A percentile compares a stretch with the other conserved stretches of the same genome.
Conservation (phyloP, 2,329 filamentous ascomycete genomes). For the Neobulgaria alba region DNA sequence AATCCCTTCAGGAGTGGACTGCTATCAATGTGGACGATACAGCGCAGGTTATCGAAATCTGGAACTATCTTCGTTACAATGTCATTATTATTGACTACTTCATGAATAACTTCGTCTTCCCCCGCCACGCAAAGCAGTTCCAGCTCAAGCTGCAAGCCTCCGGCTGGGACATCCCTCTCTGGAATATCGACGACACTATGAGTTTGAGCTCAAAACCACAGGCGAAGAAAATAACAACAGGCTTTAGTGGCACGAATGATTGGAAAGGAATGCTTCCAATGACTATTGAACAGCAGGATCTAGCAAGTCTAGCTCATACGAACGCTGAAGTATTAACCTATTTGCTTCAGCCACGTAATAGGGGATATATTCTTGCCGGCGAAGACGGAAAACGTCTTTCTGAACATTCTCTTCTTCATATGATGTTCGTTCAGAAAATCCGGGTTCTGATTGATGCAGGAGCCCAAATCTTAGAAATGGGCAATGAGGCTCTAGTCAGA, state of each 20-base stretch:
- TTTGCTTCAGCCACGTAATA: constrained; percentile 44
- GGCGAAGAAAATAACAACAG: constrained; percentile 41
- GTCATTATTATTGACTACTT: constrained; percentile 50
- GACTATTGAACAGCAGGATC: constrained; percentile 53
- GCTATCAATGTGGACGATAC: constrained; percentile 51
- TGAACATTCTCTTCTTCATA: constrained; percentile 37
- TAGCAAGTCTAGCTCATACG: constrained; percentile 46
- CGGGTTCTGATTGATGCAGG: constrained; percentile 55
- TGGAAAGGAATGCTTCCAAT: constrained; percentile 49
- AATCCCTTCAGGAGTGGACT: constrained; percentile 42
- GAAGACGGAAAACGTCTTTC: constrained; percentile 36
- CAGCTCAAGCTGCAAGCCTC: constrained; percentile 53
- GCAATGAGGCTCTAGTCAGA: constrained; percentile 30
- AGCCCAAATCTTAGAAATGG: constrained; percentile 54
- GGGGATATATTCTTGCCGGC: constrained; percentile 37
- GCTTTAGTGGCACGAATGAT: constrained; percentile 68
- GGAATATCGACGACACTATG: constrained; percentile 34
- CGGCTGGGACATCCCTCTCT: constrained; percentile 58
- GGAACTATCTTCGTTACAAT: constrained; percentile 39
- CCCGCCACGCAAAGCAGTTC: constrained; percentile 56
- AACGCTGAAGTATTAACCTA: constrained; percentile 56
- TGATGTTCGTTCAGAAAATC: constrained; percentile 33
- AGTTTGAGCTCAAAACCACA: constrained; percentile 33
- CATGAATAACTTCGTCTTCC: constrained; percentile 56
- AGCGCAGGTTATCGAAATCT: constrained; percentile 41